These are phyloP conservation scores for Epicoccum sorghinum DNA, from an alignment of 2,329 filamentous ascomycete genomes.

Conservation along the genomic window DNA sequence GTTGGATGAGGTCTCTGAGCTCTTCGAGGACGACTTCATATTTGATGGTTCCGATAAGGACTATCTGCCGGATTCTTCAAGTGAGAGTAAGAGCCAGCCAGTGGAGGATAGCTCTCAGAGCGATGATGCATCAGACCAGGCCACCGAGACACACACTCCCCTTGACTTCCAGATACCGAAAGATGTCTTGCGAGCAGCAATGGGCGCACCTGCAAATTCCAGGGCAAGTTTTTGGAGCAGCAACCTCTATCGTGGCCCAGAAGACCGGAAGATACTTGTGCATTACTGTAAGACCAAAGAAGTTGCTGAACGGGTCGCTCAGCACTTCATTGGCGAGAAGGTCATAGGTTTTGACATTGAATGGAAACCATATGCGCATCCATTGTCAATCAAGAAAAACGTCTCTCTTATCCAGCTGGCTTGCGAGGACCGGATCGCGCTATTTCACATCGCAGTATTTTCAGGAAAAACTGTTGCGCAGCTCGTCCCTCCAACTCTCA, in stretches of 20 bases:
- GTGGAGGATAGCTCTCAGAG: background rate
- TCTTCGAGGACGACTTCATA: background rate
- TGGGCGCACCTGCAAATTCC: constrained; percentile 39
- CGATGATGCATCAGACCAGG: constrained; percentile 20
- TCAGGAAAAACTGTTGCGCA: constrained; percentile 52
- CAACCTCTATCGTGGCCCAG: constrained; percentile 66
- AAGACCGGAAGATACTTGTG: constrained; percentile 64
- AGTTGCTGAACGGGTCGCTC: constrained; percentile 70
- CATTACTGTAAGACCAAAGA: constrained; percentile 77
- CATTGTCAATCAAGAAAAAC: constrained; percentile 73
- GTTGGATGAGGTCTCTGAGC: background rate
- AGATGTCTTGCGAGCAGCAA: constrained; percentile 32
- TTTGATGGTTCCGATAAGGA: background rate
- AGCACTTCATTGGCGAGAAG: constrained; percentile 71
- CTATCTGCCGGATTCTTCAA: background rate
- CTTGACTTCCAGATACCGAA: constrained; percentile 44
- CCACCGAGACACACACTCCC: constrained; percentile 25
- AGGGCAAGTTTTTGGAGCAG: constrained; percentile 67
- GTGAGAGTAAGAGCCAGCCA: background rate
- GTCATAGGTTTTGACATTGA: constrained; percentile 90
- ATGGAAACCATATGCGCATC: constrained; percentile 64
- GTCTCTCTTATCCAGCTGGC: constrained; percentile 85
- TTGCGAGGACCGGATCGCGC: constrained; percentile 73
- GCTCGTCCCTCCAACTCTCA: constrained; percentile 72
- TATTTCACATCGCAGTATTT: constrained; percentile 75